Evolutionary conservation across 441 rosid species (phyloP).

Genomic region (Brassica balearica): DNA sequence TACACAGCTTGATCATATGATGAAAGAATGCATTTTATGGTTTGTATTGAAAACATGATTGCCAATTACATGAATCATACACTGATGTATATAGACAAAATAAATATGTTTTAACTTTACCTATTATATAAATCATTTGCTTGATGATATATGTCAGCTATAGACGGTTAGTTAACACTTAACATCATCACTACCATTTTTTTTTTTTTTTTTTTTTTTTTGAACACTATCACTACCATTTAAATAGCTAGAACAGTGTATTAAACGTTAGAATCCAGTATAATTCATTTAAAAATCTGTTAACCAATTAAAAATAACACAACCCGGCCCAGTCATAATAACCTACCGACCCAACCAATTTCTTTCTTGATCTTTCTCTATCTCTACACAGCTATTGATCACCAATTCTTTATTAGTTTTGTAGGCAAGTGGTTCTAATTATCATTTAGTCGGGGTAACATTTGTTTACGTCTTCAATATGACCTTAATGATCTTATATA

Average conservation of each 20-base stretch:
- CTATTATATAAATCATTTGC: not conserved
- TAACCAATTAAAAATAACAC: not conserved
- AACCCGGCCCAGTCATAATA: not conserved
- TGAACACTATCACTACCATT: not conserved
- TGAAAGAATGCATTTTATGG: not conserved
- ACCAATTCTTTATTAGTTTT: slow-evolving; percentile 4
- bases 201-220: no score
- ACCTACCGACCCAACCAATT: not conserved
- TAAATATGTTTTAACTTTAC: not conserved
- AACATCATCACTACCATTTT: not conserved
- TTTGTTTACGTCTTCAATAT: not conserved
- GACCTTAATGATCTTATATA: not conserved
- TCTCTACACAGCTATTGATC: not conserved
- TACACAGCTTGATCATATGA: no score
- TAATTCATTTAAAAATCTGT: not conserved
- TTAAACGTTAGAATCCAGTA: not conserved
- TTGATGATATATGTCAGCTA: not conserved
- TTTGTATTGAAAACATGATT: not conserved
- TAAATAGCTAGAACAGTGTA: not conserved
- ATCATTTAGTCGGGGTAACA: not conserved
- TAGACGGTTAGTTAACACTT: not conserved
- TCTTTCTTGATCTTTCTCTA: not conserved
- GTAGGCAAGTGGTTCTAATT: not conserved
- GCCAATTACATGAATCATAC: not conserved
- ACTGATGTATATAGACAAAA: not conserved